Evolutionary conservation across 805 yeast species (phyloP).

Genomic region (Hanseniaspora hatyaiensis): DNA sequence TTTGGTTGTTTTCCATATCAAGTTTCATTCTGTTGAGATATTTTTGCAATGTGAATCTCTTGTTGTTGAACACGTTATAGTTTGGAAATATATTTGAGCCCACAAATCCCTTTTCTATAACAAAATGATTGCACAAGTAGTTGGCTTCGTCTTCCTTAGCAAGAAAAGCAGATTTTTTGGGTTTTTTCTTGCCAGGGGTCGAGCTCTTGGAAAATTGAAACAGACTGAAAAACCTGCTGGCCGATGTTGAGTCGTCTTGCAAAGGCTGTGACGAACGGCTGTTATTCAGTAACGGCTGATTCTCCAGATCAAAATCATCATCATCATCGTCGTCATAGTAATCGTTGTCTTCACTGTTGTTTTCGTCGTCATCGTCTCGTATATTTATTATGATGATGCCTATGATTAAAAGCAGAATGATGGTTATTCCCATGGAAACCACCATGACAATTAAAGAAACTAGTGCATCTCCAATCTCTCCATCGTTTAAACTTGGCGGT

Average conservation of each 20-base stretch:
- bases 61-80: slow-evolving; percentile 7
- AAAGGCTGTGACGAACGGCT: neutral
- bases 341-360: neutral
- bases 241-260: neutral
- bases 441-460: slow-evolving; percentile 7
- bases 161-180: neutral
- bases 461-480: neutral
- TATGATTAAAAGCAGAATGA: neutral
- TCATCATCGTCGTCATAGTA: slow-evolving; percentile 3
- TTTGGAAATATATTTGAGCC: slow-evolving; percentile 14
- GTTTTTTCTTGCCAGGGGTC: slow-evolving; percentile 29
- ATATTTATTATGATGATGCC: neutral
- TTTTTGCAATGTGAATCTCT: neutral
- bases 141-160: slow-evolving; percentile 30
- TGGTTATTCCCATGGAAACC: slow-evolving; percentile 12
- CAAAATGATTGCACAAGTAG: slow-evolving; percentile 30
- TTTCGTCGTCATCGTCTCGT: neutral
- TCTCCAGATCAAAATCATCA: slow-evolving; percentile 4
- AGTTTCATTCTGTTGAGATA: slow-evolving; percentile 3
- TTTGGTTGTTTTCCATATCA: neutral
- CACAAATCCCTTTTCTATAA: slow-evolving; percentile 13
- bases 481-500: slow-evolving; percentile 1
- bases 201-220: slow-evolving; percentile 17
- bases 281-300: slow-evolving; percentile 2
- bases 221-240: neutral